phyloP scores from a whole-genome alignment of 2,329 filamentous ascomycete genomes.

The Alternaria ethzedia region DNA sequence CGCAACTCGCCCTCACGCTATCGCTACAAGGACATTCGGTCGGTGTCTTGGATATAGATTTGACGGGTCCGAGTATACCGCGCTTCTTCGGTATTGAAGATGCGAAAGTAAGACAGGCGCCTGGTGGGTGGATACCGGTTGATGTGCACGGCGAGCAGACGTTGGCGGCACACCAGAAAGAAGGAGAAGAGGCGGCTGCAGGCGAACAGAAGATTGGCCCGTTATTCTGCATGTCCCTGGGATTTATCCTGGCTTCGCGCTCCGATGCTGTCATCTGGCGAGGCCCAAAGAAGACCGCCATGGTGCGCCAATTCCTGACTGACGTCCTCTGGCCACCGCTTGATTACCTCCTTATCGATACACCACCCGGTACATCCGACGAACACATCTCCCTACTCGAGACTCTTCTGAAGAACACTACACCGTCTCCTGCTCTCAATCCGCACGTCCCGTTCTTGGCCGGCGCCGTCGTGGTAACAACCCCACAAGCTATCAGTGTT shows the following conservation, averaged over 20 bases:
- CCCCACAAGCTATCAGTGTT: conserved; percentile 91
- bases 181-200: neutral
- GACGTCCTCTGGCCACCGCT: conserved; percentile 86
- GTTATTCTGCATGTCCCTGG: conserved; percentile 87
- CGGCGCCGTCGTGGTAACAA: conserved; percentile 93
- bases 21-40: conserved; percentile 85
- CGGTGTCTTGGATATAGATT: conserved; percentile 92
- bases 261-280: conserved; percentile 97
- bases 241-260: conserved; percentile 82
- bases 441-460: conserved; percentile 57
- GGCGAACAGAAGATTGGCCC: conserved; percentile 59
- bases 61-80: conserved; percentile 95
- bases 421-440: conserved; percentile 17
- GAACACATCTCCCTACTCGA: conserved; percentile 96
- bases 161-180: conserved; percentile 18
- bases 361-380: conserved; percentile 93
- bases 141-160: conserved; percentile 70
- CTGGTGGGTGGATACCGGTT: conserved; percentile 91
- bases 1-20: conserved; percentile 89
- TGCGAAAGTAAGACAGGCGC: conserved; percentile 88
- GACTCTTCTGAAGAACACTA: conserved; percentile 63
- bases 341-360: conserved; percentile 95
- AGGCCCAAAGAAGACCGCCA: conserved; percentile 97
- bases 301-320: conserved; percentile 94
- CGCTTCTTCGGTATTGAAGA: conserved; percentile 90